A percentile compares a stretch with the other conserved stretches of the same genome.
Evolutionary conservation across 2,329 filamentous ascomycete species (phyloP).

Genomic region (Aspergillus thermomutatus): DNA sequence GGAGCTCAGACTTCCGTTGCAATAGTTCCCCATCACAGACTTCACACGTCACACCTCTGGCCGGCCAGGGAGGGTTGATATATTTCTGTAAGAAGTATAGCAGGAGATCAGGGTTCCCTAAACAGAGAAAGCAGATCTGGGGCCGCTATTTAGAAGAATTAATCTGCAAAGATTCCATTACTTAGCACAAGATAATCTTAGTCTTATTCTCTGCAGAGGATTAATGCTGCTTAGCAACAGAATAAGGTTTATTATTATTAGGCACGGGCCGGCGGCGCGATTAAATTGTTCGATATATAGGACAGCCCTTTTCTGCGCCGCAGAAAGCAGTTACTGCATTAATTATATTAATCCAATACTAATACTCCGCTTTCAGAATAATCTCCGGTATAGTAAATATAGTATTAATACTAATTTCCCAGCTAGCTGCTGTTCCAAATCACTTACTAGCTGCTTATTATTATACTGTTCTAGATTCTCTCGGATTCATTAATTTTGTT

Average conservation of each 20-base stretch:
- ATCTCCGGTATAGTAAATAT: slow-evolving; percentile 19
- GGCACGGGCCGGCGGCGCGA: slow-evolving; percentile 44
- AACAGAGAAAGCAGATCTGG: slow-evolving; percentile 15
- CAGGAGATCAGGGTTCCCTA: slow-evolving; percentile 7
- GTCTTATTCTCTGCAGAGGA: slow-evolving; percentile 7
- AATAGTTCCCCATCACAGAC: slow-evolving; percentile 13
- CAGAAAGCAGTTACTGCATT: slow-evolving; percentile 23
- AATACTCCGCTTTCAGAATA: slow-evolving; percentile 20
- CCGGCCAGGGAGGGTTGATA: slow-evolving; percentile 17
- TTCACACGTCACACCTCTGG: slow-evolving; percentile 14
- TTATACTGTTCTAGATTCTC: slow-evolving; percentile 17
- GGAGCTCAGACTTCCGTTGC: slow-evolving; percentile 14
- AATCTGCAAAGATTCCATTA: slow-evolving; percentile 12
- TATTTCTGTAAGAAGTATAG: slow-evolving; percentile 14
- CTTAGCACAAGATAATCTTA: slow-evolving; percentile 12
- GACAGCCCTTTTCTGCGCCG: slow-evolving; percentile 19
- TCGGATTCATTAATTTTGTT: slow-evolving; percentile 9
- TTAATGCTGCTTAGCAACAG: slow-evolving; percentile 40
- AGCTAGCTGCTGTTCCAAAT: slow-evolving; percentile 17
- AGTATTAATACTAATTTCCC: slow-evolving; percentile 18
- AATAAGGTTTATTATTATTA: slow-evolving; percentile 50
- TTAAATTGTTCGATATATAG: slow-evolving; percentile 4
- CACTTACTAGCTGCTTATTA: slow-evolving; percentile 19
- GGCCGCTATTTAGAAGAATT: slow-evolving; percentile 8
- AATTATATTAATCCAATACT: slow-evolving; percentile 21